Percentiles rank a stretch among this genome's conserved stretches.
Conservation (phyloP, 2,329 filamentous ascomycete species). For the Rutstroemia sp. region DNA sequence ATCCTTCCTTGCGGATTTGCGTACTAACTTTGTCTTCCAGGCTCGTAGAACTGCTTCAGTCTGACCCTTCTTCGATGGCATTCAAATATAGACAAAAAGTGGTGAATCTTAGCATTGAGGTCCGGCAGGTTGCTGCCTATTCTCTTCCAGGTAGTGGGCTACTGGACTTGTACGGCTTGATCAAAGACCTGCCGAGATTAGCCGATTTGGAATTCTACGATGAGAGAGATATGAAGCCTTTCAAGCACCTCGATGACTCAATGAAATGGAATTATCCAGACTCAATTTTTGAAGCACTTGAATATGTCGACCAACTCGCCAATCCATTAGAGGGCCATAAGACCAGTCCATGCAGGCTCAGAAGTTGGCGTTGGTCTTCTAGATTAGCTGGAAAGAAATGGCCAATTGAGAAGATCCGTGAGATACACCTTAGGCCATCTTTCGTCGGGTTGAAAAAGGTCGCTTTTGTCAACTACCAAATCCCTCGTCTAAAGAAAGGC, state of each 20-base stretch:
- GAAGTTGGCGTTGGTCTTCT: slow-evolving; percentile 56
- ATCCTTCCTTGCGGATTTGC: no score
- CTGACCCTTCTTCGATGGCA: slow-evolving; percentile 23
- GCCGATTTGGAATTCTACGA: slow-evolving; percentile 67
- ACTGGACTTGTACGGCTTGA: slow-evolving; percentile 49
- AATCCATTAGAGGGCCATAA: slow-evolving; percentile 23
- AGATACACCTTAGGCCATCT: slow-evolving; percentile 45
- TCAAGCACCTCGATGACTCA: slow-evolving; percentile 46
- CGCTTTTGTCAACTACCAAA: slow-evolving; percentile 57
- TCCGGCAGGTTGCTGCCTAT: slow-evolving; percentile 42
- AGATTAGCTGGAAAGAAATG: slow-evolving; percentile 41
- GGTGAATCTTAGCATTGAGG: slow-evolving; percentile 26
- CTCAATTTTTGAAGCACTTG: slow-evolving; percentile 57
- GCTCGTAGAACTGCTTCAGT: slow-evolving; percentile 44
- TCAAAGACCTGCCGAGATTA: slow-evolving; percentile 59
- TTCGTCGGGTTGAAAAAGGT: slow-evolving; percentile 52
- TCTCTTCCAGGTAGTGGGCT: slow-evolving; percentile 45
- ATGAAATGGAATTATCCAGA: slow-evolving; percentile 64
- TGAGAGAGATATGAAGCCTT: slow-evolving; percentile 59
- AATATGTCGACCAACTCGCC: slow-evolving; percentile 41
- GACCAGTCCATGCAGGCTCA: slow-evolving; percentile 31
- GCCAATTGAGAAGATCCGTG: slow-evolving; percentile 41
- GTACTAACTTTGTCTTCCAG: not conserved
- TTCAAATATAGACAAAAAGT: slow-evolving; percentile 29
- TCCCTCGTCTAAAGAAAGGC: slow-evolving; percentile 36